Base-by-base conservation (phyloP, 345 rosid genomes). In the Hypericum perforatum region DNA sequence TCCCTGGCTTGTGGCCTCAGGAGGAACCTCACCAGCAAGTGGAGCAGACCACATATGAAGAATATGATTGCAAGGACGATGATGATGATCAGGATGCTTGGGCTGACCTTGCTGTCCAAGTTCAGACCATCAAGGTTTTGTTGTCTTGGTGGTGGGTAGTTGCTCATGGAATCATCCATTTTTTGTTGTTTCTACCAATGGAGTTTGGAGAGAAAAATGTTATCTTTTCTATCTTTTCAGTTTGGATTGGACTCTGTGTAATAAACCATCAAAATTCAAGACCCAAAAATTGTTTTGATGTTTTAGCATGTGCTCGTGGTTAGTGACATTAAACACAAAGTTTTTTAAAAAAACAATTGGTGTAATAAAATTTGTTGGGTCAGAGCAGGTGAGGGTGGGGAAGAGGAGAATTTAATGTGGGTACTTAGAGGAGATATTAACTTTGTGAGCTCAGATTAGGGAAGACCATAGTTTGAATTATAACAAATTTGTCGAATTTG, bases 41-140 rank as follows among this genome's bases (percentile, higher is more conserved):
- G 97, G 61, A 89, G 87, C 63, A 92, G 73, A 36, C 95, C 97
- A 47, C 94, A 85, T 59, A 82, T 73, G 57, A 92, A 89, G 89
- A 92, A 85, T 54, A 92, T 75, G 43, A 89, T 72, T 6, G 98
- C 87, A 7, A 92, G 86, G 75, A 89, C 79, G 63, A 92, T 75
- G 65, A 92, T 88, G 59, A 88, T 72, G 1, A 92, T 76, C 56
- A 92, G 61, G 43, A 86, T 62, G 54, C 85, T 84, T 2, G 98
- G 98, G 52, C 87, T 88, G 44, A 89, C 82, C 74, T 72, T 82
- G 62, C 59, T 68, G 73, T 76, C 75, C 65, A 89, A 65, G 68
- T 69, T 73, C 58, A 85, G 73, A 45, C 62, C 55, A 6, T 41
- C 55, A 13, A 40, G 63, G 63, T 54, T 71, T 40, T 62, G 70